Conservation (phyloP, 108 stramenopile genomes). For the Cyclostephanos tholiformis region DNA sequence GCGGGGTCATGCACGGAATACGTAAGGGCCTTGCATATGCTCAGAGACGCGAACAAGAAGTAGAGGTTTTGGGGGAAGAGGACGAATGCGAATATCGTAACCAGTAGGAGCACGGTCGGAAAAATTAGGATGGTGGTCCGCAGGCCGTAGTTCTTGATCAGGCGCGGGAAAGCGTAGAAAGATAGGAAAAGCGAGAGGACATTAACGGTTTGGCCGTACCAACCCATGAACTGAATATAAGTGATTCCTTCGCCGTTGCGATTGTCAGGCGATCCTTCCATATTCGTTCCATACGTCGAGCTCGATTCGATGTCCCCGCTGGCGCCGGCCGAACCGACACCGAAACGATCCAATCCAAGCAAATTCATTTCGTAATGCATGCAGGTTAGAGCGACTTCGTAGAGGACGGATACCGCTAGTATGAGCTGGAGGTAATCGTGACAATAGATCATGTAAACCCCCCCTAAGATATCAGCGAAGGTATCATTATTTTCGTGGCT, state of each 20-base stretch:
- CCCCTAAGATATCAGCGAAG: constrained; percentile 58
- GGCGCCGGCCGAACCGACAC: constrained; percentile 16
- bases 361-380: constrained; percentile 98
- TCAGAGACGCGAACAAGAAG: constrained; percentile 81
- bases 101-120: constrained; percentile 77
- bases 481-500: neutral
- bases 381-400: constrained; percentile 93
- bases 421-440: constrained; percentile 92
- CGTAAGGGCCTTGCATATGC: constrained; percentile 90
- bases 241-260: constrained; percentile 41
- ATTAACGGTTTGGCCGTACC: constrained; percentile 91
- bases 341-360: constrained; percentile 76
- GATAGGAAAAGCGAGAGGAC: constrained; percentile 78
- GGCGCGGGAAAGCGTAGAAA: constrained; percentile 76
- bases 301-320: too few species aligned
- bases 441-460: constrained; percentile 78
- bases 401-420: constrained; percentile 92
- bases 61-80: constrained; percentile 74
- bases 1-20: constrained; percentile 93
- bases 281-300: neutral
- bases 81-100: constrained; percentile 73
- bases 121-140: constrained; percentile 79
- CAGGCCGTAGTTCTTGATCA: constrained; percentile 78
- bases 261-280: neutral
- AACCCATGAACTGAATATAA: constrained; percentile 89